These are phyloP conservation scores for Xanthoceras sorbifolium DNA, from an alignment of 345 rosid genomes.

Conservation along the genomic window DNA sequence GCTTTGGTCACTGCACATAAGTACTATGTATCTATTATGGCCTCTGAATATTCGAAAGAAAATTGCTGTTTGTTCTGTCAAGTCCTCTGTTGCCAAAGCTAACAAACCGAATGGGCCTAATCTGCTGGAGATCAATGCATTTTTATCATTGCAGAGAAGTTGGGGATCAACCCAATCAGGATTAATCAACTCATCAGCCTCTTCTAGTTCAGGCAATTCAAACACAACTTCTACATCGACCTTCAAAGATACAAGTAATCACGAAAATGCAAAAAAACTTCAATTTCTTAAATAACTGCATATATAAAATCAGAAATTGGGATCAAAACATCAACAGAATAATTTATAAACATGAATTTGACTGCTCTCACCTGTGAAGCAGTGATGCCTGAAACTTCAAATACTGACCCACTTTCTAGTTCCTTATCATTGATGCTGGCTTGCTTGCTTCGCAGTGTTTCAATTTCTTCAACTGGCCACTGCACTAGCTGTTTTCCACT, in stretches of 20 bases:
- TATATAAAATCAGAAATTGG: neutral
- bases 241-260: conserved; percentile 24
- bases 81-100: conserved; percentile 53
- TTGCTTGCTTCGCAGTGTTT: conserved; percentile 34
- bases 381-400: conserved; percentile 54
- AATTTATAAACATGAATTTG: neutral
- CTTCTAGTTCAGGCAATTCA: conserved; percentile 34
- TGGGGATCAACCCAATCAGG: conserved; percentile 39
- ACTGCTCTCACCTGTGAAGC: conserved; percentile 44
- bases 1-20: conserved; percentile 65
- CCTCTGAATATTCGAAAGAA: conserved; percentile 55
- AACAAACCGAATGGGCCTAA: conserved; percentile 70
- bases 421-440: conserved; percentile 27
- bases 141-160: conserved; percentile 39
- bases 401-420: conserved; percentile 31
- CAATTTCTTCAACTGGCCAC: conserved; percentile 69
- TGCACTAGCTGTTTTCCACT: conserved; percentile 60
- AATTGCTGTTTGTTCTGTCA: conserved; percentile 61
- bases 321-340: neutral
- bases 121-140: conserved; percentile 34
- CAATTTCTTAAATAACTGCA: neutral
- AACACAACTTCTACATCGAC: conserved; percentile 61
- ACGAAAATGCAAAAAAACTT: neutral
- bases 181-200: conserved; percentile 40
- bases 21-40: conserved; percentile 33